A percentile compares a stretch with the other conserved stretches of the same genome.
phyloP scores from a whole-genome alignment of 345 rosid species.

The Excoecaria cochinchinensis region DNA sequence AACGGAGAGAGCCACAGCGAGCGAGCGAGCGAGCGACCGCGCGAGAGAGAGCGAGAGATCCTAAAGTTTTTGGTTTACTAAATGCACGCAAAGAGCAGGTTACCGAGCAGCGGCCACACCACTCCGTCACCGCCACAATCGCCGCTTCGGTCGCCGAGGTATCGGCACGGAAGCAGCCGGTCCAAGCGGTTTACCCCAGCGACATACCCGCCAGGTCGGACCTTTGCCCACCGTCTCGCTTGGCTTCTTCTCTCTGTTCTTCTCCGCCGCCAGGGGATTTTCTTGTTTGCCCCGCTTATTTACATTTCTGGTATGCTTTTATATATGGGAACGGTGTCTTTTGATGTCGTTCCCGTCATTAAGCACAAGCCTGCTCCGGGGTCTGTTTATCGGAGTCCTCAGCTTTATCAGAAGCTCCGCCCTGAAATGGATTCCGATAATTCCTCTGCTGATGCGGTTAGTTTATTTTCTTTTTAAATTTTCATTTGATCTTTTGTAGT shows the following conservation, averaged over 20 bases:
- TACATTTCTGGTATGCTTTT: constrained; percentile 94
- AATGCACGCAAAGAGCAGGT: constrained; percentile 80
- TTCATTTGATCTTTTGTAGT: not conserved
- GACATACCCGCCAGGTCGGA: constrained; percentile 29
- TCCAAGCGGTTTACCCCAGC: constrained; percentile 55
- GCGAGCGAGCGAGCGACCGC: no score
- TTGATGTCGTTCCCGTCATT: constrained; percentile 70
- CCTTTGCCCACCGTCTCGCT: constrained; percentile 77
- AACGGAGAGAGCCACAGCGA: not conserved
- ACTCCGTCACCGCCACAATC: constrained; percentile 98
- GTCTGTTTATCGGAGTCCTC: constrained; percentile 89
- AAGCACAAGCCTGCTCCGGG: constrained; percentile 71
- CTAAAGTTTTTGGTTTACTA: constrained; percentile 17
- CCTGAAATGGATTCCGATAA: constrained; percentile 91
- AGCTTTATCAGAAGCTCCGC: constrained; percentile 75
- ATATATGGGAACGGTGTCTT: constrained; percentile 91
- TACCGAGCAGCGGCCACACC: constrained; percentile 88
- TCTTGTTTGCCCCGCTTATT: constrained; percentile 87
- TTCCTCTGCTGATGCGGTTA: constrained; percentile 85
- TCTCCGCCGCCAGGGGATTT: constrained; percentile 88
- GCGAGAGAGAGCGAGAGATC: not conserved
- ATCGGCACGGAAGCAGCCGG: constrained; percentile 56
- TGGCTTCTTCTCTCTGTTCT: constrained; percentile 82
- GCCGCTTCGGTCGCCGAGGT: constrained; percentile 86
- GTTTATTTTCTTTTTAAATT: constrained; percentile 14